phyloP scores from a whole-genome alignment of 2,329 filamentous ascomycete genomes.

The Grosmannia penicillata region DNA sequence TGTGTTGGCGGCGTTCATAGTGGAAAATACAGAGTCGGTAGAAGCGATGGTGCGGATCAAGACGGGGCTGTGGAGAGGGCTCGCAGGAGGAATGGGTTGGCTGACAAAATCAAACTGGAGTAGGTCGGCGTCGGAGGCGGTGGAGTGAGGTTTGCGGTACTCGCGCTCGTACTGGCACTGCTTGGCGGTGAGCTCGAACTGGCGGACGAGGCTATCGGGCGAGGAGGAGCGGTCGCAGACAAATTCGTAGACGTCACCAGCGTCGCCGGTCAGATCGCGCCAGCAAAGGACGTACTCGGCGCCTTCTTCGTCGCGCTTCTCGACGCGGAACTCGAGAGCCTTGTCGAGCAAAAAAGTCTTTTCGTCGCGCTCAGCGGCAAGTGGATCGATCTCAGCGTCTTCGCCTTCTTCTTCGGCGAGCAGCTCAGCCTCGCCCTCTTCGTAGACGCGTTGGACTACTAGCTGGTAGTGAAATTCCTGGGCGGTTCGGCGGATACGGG shows the following conservation, averaged over 20 bases:
- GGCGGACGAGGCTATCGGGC: slow-evolving; percentile 51
- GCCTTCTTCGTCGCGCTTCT: slow-evolving; percentile 49
- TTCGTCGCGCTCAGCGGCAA: slow-evolving; percentile 77
- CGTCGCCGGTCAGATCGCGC: slow-evolving; percentile 87
- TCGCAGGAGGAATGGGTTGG: slow-evolving; percentile 49
- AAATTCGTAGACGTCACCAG: slow-evolving; percentile 93
- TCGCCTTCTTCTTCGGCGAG: slow-evolving; percentile 80
- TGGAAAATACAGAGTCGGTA: slow-evolving; percentile 39
- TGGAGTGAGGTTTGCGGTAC: slow-evolving; percentile 65
- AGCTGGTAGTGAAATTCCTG: slow-evolving; percentile 97
- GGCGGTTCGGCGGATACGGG: slow-evolving; percentile 80
- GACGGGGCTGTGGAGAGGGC: slow-evolving; percentile 44
- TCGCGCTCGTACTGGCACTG: slow-evolving; percentile 98
- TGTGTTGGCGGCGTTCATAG: slow-evolving; percentile 31
- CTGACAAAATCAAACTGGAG: slow-evolving; percentile 67
- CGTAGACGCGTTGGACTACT: slow-evolving; percentile 88
- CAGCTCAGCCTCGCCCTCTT: slow-evolving; percentile 90
- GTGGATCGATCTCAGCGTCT: slow-evolving; percentile 60
- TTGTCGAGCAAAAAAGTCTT: slow-evolving; percentile 96
- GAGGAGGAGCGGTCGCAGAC: slow-evolving; percentile 53
- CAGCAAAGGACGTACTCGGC: slow-evolving; percentile 83
- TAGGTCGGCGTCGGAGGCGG: slow-evolving; percentile 69
- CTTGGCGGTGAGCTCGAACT: slow-evolving; percentile 69
- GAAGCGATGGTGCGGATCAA: slow-evolving; percentile 41
- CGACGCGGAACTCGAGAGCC: slow-evolving; percentile 71